A percentile compares a stretch with the other conserved stretches of the same genome.
These are phyloP conservation scores for Aspergillus cavernicola DNA, from an alignment of 495 filamentous ascomycete species.

Conservation along the genomic window DNA sequence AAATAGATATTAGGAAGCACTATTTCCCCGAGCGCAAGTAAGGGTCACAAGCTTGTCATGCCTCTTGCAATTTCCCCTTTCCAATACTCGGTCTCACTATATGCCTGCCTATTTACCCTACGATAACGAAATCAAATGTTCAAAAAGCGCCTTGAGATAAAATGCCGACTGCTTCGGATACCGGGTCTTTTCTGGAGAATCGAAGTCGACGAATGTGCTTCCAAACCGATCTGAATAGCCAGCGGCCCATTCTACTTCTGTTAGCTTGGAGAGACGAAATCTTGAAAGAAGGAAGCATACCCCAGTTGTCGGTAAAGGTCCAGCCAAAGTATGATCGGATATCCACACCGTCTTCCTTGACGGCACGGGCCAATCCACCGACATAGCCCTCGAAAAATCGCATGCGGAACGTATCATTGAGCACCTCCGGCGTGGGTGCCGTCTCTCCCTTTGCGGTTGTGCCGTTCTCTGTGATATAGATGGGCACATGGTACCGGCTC, in stretches of 20 bases:
- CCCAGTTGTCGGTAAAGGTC: constrained; percentile 47
- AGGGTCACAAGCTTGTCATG: no score
- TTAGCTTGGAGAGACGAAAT: not conserved
- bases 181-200: constrained; percentile 42
- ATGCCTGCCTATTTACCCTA: not conserved
- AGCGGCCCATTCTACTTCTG: constrained; percentile 42
- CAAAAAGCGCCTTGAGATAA: constrained; percentile 40
- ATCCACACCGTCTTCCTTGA: constrained; percentile 41
- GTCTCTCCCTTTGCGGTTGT: constrained; percentile 44
- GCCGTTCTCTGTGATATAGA: constrained; percentile 51
- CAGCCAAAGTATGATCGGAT: constrained; percentile 48
- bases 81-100: not conserved
- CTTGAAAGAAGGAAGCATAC: constrained; percentile 15
- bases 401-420: constrained; percentile 43
- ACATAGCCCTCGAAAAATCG: constrained; percentile 47
- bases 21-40: no score
- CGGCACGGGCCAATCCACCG: constrained; percentile 39
- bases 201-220: constrained; percentile 40
- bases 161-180: constrained; percentile 45
- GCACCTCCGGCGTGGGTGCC: constrained; percentile 31
- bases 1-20: no score
- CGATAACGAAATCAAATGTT: constrained; percentile 29
- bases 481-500: constrained; percentile 39
- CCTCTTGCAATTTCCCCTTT: no score
- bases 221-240: constrained; percentile 48